Percentiles rank a stretch among this genome's conserved stretches.
Conservation (phyloP, 129 eudicot species). For the Escallonia herrerae region DNA sequence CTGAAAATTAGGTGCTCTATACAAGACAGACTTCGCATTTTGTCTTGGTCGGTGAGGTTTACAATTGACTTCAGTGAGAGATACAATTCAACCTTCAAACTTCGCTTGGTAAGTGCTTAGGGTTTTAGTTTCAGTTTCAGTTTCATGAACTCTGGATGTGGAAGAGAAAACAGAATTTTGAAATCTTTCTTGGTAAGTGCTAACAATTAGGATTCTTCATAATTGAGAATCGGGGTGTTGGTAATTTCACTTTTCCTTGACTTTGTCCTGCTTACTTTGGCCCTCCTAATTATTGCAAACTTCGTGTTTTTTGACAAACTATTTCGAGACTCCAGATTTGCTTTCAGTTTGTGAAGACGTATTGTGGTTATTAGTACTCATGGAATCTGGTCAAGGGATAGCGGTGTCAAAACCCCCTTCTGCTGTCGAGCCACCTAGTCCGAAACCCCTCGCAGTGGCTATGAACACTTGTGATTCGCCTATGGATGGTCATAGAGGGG, state of each 20-base stretch:
- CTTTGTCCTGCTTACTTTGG: too few species aligned
- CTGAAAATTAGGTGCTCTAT: neutral
- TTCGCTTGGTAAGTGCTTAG: slow-evolving; percentile 8
- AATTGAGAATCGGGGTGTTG: neutral
- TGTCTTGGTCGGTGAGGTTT: neutral
- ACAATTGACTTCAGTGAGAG: neutral
- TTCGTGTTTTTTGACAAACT: too few species aligned
- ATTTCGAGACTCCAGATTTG: neutral
- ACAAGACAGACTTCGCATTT: neutral
- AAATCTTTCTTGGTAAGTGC: too few species aligned
- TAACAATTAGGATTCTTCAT: neutral
- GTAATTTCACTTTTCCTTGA: too few species aligned
- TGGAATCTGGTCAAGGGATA: slow-evolving; percentile 12
- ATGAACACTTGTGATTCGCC: neutral
- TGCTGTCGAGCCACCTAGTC: slow-evolving; percentile 11
- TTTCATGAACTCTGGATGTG: slow-evolving; percentile 3
- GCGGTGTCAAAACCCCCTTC: slow-evolving; percentile 18
- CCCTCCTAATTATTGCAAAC: too few species aligned
- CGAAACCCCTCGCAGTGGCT: slow-evolving; percentile 5
- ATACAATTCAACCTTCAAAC: slow-evolving; percentile 4
- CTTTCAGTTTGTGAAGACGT: slow-evolving; percentile 1
- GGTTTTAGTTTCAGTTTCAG: slow-evolving; percentile 2
- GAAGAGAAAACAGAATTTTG: slow-evolving; percentile 6
- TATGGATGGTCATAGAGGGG: slow-evolving; percentile 2
- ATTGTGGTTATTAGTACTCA: slow-evolving; percentile 7